A percentile compares a stretch with the other conserved stretches of the same genome.
phyloP scores from a whole-genome alignment of 305 asterid genomes.

The Solanum hybrid region DNA sequence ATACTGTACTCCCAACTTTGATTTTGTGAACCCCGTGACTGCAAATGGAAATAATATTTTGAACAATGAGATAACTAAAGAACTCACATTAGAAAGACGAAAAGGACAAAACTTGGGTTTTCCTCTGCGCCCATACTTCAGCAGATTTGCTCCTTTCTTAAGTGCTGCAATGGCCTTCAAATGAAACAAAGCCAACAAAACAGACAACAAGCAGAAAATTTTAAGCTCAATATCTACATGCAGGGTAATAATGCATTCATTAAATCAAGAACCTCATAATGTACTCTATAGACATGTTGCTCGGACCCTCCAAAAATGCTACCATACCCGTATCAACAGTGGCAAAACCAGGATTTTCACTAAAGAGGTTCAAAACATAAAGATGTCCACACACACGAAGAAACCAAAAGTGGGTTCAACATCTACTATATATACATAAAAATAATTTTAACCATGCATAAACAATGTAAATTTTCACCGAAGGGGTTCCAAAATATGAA shows the following conservation, averaged over 20 bases:
- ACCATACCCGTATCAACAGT: not conserved
- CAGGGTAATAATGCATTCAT: not conserved
- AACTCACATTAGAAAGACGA: slow-evolving; percentile 73
- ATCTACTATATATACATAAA: not conserved
- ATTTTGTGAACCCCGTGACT: not conserved
- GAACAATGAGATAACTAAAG: not conserved
- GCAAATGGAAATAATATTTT: not conserved
- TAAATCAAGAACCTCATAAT: not conserved
- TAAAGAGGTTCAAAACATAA: not conserved
- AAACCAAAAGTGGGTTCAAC: not conserved
- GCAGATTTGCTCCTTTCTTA: slow-evolving; percentile 83
- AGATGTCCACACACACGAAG: not conserved
- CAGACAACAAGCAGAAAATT: not conserved
- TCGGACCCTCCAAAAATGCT: not conserved
- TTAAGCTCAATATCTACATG: slow-evolving; percentile 4
- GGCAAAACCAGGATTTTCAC: not conserved
- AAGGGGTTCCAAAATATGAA: not conserved
- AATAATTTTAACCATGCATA: not conserved
- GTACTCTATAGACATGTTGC: not conserved
- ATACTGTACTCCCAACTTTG: not conserved
- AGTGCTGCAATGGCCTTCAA: slow-evolving; percentile 74
- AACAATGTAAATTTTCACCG: not conserved
- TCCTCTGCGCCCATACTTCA: slow-evolving; percentile 91
- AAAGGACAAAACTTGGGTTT: slow-evolving; percentile 92
- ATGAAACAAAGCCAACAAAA: slow-evolving; percentile 1